Evolutionary conservation across 371 early-diverging fungal species (phyloP).

Genomic region (Saksenaea vasiformis): DNA sequence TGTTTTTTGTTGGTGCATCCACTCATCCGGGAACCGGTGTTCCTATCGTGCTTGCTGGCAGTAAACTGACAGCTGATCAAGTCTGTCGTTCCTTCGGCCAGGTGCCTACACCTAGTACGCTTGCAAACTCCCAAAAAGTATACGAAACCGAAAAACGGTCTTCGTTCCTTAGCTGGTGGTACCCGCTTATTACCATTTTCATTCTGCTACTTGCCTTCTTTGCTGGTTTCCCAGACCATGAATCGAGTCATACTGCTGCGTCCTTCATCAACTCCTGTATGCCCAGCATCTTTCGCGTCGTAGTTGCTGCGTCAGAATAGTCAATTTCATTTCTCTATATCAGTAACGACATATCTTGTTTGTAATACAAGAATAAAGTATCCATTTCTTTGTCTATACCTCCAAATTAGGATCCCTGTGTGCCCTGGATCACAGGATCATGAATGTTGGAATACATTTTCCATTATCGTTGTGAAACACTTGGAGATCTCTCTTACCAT

Average conservation of each 20-base stretch:
- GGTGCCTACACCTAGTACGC: slow-evolving; percentile 21
- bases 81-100: slow-evolving; percentile 39
- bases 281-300: slow-evolving; percentile 28
- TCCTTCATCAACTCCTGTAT: slow-evolving; percentile 41
- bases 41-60: slow-evolving; percentile 64
- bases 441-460: neutral
- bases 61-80: slow-evolving; percentile 55
- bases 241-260: slow-evolving; percentile 23
- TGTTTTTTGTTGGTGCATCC: slow-evolving; percentile 68
- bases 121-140: slow-evolving; percentile 1
- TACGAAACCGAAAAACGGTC: slow-evolving; percentile 2
- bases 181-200: slow-evolving; percentile 16
- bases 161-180: neutral
- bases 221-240: slow-evolving; percentile 26
- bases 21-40: slow-evolving; percentile 75
- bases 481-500: too few relatives aligned
- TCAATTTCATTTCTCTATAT: neutral
- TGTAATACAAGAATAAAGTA: neutral
- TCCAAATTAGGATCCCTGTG: neutral
- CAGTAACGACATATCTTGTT: neutral
- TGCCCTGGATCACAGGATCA: neutral
- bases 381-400: neutral
- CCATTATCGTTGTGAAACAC: too few relatives aligned
- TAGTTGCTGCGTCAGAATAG: neutral
- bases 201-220: slow-evolving; percentile 28